Evolutionary conservation across 305 asterid species (phyloP).

Genomic region (Fraxinus sp.): DNA sequence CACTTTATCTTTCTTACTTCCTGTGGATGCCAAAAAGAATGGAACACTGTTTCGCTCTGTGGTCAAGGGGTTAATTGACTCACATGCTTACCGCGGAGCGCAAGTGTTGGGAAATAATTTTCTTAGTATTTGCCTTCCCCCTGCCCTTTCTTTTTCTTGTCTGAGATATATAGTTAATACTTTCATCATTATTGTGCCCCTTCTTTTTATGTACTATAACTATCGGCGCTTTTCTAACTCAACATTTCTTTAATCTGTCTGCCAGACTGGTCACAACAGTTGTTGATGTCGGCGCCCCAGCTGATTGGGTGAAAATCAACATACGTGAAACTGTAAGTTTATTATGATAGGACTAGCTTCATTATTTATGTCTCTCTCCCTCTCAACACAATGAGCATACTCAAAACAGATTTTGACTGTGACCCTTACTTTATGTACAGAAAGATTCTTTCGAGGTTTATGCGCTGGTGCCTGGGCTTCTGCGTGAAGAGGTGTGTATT

Average conservation of each 20-base stretch:
- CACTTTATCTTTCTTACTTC: not conserved
- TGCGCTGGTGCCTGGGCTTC: constrained; percentile 55
- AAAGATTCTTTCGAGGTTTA: constrained; percentile 53
- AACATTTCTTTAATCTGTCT: not conserved
- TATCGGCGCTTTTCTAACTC: not conserved
- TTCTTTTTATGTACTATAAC: not conserved
- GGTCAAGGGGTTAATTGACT: not conserved
- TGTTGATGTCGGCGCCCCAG: constrained; percentile 53
- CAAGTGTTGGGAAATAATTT: not conserved
- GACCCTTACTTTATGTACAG: constrained; percentile 28
- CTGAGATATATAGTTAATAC: not conserved
- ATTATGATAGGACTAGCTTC: not conserved
- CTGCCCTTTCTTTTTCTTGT: not conserved
- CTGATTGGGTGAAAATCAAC: constrained; percentile 58
- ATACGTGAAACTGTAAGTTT: constrained; percentile 51
- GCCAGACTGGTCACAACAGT: constrained; percentile 45
- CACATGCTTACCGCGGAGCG: not conserved
- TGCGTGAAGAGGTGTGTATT: constrained; percentile 50
- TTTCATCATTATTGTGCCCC: not conserved
- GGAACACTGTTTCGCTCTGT: not conserved
- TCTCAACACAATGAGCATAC: not conserved
- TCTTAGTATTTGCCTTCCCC: not conserved
- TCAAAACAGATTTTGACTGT: not conserved
- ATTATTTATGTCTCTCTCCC: not conserved
- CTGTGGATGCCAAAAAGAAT: not conserved